Evolutionary conservation across 148 eudicot genomes (phyloP).

Genomic region (Cornus controversa): DNA sequence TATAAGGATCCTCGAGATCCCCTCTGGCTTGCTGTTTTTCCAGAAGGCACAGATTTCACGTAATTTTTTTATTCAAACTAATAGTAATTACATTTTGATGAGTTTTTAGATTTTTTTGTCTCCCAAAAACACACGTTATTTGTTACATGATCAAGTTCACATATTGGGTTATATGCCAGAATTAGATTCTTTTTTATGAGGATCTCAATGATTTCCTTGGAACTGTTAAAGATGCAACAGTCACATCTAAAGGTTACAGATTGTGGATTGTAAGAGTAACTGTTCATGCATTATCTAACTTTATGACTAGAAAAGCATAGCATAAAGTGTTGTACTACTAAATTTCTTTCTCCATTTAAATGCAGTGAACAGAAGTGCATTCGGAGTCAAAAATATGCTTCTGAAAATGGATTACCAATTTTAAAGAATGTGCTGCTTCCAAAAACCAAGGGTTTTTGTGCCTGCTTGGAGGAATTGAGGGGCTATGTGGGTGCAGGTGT

Average conservation of each 20-base stretch:
- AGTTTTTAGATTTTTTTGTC: neutral
- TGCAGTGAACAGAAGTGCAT: conserved; percentile 77
- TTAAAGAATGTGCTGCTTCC: conserved; percentile 86
- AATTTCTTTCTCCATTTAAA: neutral
- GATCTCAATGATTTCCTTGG: neutral
- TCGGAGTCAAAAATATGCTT: conserved; percentile 74
- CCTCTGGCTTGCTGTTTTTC: conserved; percentile 93
- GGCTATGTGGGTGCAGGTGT: conserved; percentile 83
- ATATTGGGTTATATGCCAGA: neutral
- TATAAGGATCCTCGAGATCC: conserved; percentile 63
- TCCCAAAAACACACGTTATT: neutral
- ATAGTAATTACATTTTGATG: neutral
- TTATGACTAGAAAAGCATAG: conserved; percentile 5
- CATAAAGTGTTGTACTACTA: neutral
- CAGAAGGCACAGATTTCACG: conserved; percentile 99
- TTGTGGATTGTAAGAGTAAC: neutral
- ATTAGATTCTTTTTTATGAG: neutral
- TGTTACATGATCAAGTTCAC: conserved; percentile 9
- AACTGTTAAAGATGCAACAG: neutral
- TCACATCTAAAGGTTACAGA: neutral
- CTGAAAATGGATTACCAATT: conserved; percentile 75
- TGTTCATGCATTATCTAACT: neutral
- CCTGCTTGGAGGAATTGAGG: conserved; percentile 65
- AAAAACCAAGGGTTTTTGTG: conserved; percentile 73
- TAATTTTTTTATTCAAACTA: conserved; percentile 30